These are phyloP conservation scores for Candida sanyaensis DNA, from an alignment of 1,139 yeast genomes.

Conservation along the genomic window DNA sequence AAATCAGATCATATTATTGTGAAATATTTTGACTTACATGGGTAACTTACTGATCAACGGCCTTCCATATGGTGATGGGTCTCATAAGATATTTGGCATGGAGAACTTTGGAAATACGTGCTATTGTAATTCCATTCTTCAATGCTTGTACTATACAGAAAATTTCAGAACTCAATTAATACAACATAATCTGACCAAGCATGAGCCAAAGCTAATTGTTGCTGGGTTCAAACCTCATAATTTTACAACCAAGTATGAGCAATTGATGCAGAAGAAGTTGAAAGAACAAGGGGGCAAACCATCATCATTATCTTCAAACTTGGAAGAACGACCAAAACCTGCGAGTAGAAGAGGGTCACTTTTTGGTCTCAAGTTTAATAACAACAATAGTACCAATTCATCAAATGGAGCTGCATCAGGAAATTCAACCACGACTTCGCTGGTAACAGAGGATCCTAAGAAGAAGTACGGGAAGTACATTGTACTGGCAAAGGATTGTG, in stretches of 20 bases:
- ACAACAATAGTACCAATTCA: conserved; percentile 1
- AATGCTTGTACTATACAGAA: conserved; percentile 77
- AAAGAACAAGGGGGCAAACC: conserved; percentile 32
- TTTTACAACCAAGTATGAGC: conserved; percentile 49
- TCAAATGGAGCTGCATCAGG: not conserved
- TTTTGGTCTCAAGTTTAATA: conserved; percentile 43
- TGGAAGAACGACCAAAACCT: conserved; percentile 30
- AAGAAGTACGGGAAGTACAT: conserved; percentile 24
- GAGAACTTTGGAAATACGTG: conserved; percentile 96
- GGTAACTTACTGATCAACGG: not conserved
- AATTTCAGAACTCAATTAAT: conserved; percentile 63
- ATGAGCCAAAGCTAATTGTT: conserved; percentile 40
- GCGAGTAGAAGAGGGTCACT: conserved; percentile 37
- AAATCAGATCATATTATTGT: not conserved
- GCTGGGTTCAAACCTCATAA: conserved; percentile 47
- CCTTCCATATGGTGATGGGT: conserved; percentile 55
- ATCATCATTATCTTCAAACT: not conserved
- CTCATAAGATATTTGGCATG: conserved; percentile 81
- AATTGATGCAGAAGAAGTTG: conserved; percentile 36
- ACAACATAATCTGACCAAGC: conserved; percentile 31
- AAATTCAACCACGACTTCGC: conserved; percentile 13
- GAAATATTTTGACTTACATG: not conserved
- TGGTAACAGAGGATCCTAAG: conserved; percentile 18
- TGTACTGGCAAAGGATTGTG: conserved; percentile 34
- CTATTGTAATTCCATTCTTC: conserved; percentile 90